Evolutionary conservation across 2,329 filamentous ascomycete genomes (phyloP).

Genomic region (Calycina herbarum): DNA sequence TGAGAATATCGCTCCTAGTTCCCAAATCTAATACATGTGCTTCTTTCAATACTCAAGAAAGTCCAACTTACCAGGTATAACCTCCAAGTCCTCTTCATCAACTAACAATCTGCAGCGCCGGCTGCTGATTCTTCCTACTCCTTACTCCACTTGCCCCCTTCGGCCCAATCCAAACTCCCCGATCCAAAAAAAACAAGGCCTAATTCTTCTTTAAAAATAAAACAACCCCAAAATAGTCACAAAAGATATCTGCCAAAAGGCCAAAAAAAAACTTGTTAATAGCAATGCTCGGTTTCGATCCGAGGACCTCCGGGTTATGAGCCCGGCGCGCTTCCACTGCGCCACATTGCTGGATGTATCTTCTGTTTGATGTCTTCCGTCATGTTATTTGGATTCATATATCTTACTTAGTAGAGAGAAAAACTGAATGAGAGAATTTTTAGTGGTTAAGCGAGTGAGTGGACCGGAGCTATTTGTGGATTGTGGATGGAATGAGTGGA

Average conservation of each 20-base stretch:
- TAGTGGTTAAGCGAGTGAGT: background rate
- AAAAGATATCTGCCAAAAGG: background rate
- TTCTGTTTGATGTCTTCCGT: background rate
- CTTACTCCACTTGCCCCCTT: no score
- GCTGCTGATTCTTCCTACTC: no score
- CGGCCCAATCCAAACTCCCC: no score
- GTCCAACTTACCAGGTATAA: no score
- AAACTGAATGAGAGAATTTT: background rate
- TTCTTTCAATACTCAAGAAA: no score
- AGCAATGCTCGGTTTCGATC: slow-evolving; percentile 41
- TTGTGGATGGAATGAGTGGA: background rate
- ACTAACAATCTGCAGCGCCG: no score
- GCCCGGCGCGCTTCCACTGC: slow-evolving; percentile 42
- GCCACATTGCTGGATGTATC: slow-evolving; percentile 36
- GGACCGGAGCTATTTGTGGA: background rate
- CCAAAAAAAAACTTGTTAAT: slow-evolving; percentile 6
- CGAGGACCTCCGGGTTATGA: slow-evolving; percentile 42
- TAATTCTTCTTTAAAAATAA: no score
- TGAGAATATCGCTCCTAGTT: no score
- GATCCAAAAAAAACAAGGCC: no score
- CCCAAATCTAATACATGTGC: no score
- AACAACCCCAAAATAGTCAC: background rate
- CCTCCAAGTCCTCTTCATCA: no score
- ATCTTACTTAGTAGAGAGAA: background rate
- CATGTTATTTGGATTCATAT: background rate